These are phyloP conservation scores for Tephrocybe sp. DNA, from an alignment of 768 basidiomycete species.

Conservation along the genomic window DNA sequence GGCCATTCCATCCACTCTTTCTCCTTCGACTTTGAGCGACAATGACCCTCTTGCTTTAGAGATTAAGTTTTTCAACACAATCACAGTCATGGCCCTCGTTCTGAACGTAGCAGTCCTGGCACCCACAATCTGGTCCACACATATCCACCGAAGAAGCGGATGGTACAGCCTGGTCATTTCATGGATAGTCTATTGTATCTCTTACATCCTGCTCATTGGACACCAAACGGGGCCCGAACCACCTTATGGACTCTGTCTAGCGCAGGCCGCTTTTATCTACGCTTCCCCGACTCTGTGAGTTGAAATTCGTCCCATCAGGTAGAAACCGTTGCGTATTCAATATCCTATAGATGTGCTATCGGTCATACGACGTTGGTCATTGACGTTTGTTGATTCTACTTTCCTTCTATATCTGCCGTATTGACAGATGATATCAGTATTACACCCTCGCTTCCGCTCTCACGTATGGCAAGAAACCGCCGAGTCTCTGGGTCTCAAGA, in stretches of 20 bases:
- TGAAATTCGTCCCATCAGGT: too few relatives aligned
- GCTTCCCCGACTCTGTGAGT: conserved; percentile 22
- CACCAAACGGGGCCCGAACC: conserved; percentile 21
- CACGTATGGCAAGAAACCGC: background rate
- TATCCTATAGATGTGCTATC: too few relatives aligned
- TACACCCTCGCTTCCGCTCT: too few relatives aligned
- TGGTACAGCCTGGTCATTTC: conserved; percentile 24
- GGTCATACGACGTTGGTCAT: too few relatives aligned
- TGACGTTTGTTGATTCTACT: too few relatives aligned
- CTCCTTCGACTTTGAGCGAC: too few relatives aligned
- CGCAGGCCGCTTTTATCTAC: conserved; percentile 24
- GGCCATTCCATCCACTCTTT: too few relatives aligned
- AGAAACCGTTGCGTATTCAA: too few relatives aligned
- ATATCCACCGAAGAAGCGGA: conserved; percentile 11
- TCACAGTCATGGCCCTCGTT: background rate
- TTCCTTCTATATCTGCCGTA: background rate
- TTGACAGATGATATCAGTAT: too few relatives aligned
- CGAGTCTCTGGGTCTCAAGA: too few relatives aligned
- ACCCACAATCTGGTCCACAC: conserved; percentile 5
- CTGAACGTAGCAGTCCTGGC: background rate
- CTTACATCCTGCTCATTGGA: conserved; percentile 22
- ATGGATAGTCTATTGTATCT: conserved; percentile 21
- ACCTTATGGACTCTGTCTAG: conserved; percentile 20
- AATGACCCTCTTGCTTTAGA: too few relatives aligned
- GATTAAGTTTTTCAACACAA: too few relatives aligned